A percentile compares a stretch with the other conserved stretches of the same genome.
phyloP scores from a whole-genome alignment of 257 asterid species.

The Knoxia roxburghii region DNA sequence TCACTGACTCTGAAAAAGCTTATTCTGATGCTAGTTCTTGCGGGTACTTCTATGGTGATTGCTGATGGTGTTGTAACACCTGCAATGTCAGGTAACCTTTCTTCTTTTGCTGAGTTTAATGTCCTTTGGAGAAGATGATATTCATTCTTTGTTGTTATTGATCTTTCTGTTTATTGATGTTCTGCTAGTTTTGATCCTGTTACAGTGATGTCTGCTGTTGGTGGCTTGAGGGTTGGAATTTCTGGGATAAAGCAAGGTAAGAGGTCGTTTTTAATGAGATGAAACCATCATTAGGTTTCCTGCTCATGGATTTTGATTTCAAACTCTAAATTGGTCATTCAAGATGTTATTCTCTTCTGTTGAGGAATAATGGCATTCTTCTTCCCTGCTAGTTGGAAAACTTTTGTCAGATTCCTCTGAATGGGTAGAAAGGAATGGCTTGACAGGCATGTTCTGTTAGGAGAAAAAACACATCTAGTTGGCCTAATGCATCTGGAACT shows the following conservation, averaged over 20 bases:
- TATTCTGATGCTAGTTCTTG: constrained; percentile 87
- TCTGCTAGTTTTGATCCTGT: constrained; percentile 21
- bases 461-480: not conserved
- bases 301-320: constrained; percentile 9
- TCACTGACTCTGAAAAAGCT: constrained; percentile 80
- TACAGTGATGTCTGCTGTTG: constrained; percentile 96
- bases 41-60: constrained; percentile 99
- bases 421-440: not conserved
- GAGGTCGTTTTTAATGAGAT: not conserved
- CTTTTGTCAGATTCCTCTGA: not conserved
- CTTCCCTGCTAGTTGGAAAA: not conserved
- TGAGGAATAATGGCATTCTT: not conserved
- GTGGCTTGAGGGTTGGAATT: constrained; percentile 88
- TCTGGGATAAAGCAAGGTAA: constrained; percentile 71
- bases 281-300: not conserved
- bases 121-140: constrained; percentile 17
- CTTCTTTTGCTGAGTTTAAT: constrained; percentile 18
- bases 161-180: constrained; percentile 20
- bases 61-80: constrained; percentile 99
- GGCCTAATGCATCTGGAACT: not conserved
- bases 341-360: not conserved
- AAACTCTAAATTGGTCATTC: constrained; percentile 2
- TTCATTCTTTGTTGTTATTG: constrained; percentile 16
- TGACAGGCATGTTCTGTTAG: too few species aligned
- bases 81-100: constrained; percentile 87